phyloP scores from a whole-genome alignment of 2,329 filamentous ascomycete species.

The Fusarium sp. region DNA sequence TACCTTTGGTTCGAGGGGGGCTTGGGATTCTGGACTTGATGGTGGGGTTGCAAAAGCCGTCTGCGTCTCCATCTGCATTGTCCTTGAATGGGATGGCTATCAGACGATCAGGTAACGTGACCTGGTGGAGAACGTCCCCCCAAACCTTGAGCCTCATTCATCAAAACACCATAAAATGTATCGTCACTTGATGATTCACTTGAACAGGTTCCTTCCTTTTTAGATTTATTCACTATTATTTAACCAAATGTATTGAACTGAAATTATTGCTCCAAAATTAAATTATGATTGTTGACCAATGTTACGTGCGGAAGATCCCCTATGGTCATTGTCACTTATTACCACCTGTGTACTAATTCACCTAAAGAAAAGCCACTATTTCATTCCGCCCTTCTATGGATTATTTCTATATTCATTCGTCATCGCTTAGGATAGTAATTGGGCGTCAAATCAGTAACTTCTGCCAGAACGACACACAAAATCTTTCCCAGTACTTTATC shows the following conservation, averaged over 20 bases:
- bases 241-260: too few species aligned
- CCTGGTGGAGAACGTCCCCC: constrained; percentile 33
- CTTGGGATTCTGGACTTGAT: constrained; percentile 32
- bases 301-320: not conserved
- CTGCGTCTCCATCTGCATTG: constrained; percentile 19
- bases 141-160: constrained; percentile 12
- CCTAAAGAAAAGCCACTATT: not conserved
- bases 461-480: constrained; percentile 7
- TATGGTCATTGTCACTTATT: not conserved
- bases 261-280: too few species aligned
- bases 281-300: not conserved
- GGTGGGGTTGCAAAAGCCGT: constrained; percentile 43
- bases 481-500: constrained; percentile 16
- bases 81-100: constrained; percentile 11
- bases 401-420: constrained; percentile 11
- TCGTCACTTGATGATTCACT: constrained; percentile 2
- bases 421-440: constrained; percentile 1
- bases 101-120: constrained; percentile 45
- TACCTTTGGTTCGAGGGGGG: not conserved
- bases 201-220: not conserved
- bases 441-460: constrained; percentile 1
- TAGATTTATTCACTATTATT: not conserved
- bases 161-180: constrained; percentile 13
- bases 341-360: not conserved
- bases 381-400: not conserved